Evolutionary conservation across 2,329 filamentous ascomycete genomes (phyloP).

Genomic region (Metarhizium robertsii): DNA sequence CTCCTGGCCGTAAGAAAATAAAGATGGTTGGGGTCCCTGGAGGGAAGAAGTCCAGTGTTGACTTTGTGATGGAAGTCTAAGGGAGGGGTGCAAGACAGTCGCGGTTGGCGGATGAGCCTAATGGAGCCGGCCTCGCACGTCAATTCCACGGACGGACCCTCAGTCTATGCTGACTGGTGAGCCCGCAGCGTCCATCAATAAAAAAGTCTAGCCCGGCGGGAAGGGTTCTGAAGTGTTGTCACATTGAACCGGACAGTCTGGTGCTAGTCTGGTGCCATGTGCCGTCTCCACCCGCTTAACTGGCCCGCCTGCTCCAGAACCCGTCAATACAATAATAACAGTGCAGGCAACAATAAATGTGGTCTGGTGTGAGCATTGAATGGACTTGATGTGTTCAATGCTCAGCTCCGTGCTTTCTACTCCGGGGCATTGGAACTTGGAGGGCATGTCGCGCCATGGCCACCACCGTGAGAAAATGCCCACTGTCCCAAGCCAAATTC

Average conservation of each 20-base stretch:
- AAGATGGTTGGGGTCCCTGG: not conserved
- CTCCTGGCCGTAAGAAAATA: not conserved
- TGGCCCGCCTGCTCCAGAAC: no score
- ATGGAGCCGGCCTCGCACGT: no score
- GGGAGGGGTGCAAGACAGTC: slow-evolving; percentile 2
- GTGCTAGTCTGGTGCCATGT: not conserved
- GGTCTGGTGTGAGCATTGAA: no score
- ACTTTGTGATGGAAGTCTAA: not conserved
- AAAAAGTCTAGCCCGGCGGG: no score
- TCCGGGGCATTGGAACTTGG: not conserved
- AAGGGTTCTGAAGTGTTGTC: no score
- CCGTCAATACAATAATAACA: no score
- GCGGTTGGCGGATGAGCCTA: not conserved
- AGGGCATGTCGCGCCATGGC: not conserved
- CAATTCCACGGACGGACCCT: not conserved
- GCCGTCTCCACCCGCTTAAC: not conserved
- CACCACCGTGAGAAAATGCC: not conserved
- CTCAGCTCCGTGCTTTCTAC: not conserved
- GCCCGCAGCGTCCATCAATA: no score
- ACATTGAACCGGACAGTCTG: no score
- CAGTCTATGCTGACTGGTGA: no score
- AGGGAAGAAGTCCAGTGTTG: not conserved
- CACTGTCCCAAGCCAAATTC: not conserved
- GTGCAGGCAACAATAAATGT: no score
- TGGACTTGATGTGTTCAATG: no score